Evolutionary conservation across 371 early-diverging fungal genomes (phyloP), one percentile per base, ranked within the genome.

Genomic region (Mucor circinelloides): DNA sequence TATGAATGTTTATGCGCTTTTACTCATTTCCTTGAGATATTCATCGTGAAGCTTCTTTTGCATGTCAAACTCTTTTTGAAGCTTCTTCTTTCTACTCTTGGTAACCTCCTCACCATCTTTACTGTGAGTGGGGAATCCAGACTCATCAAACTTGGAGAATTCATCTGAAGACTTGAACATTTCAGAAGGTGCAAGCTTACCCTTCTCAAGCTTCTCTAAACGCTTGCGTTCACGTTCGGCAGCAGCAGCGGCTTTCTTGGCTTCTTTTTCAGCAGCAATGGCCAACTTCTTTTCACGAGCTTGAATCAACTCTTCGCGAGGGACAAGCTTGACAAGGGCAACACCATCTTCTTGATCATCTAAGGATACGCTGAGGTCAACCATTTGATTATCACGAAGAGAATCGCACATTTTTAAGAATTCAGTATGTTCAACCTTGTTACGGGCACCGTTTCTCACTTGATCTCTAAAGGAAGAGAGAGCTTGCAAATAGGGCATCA

Each of bases 341-440:
- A 83, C 88, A 52, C 96, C 97, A 77, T 92, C 95, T 68, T 95
- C 97, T 68, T 93, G 92, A 75, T 98, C 99, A 69, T 97, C 99
- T 62, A 98, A 80, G 2, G 90, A 81, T 7, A 98, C 94, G 40
- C 97, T 95, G 25, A 97, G 83, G 13, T 92, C 90, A 8, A 92
- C 90, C 58, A 97, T 79, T 42, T 93, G 93, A 12, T 87, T 85
- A 78, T 98, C 97, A 59, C 99, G 91, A 57, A 98, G 70, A 71
- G 83, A 81, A 80, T 98, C 99, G 71, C 93, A 91, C 30, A 94
- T 72, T 15, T 75, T 76, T 52, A 98, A 78, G 72, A 96, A 77
- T 46, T 92, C 89, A 46, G 81, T 85, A 60, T 83, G 77, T 1
- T 70, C 77, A 19, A 68, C 72, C 67, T 83, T 81, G 50, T 85